Evolutionary conservation across 1,284 basidiomycete species (phyloP).

Genomic region (Malassezia globosa): DNA sequence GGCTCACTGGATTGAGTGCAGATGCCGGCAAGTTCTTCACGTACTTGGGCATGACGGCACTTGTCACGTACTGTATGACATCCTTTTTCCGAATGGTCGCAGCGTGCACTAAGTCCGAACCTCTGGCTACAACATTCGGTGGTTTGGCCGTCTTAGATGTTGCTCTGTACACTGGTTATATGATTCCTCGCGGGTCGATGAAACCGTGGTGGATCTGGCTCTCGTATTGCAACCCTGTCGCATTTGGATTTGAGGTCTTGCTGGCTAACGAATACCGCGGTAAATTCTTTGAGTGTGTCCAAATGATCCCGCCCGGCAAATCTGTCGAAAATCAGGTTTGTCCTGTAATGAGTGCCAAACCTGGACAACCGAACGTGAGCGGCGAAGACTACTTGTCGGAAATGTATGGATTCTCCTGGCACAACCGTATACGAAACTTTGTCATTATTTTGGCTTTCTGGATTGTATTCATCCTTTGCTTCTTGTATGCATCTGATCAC

Average conservation of each 20-base stretch:
- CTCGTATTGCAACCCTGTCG: constrained; percentile 34
- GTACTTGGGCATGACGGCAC: constrained; percentile 28
- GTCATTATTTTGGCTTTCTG: constrained; percentile 35
- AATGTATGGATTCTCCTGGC: constrained; percentile 25
- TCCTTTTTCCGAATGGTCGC: constrained; percentile 51
- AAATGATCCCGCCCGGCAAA: constrained; percentile 17
- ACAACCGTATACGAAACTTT: constrained; percentile 24
- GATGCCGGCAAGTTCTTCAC: constrained; percentile 48
- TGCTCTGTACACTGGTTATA: constrained; percentile 59
- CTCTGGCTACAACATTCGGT: constrained; percentile 47
- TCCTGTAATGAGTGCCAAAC: constrained; percentile 22
- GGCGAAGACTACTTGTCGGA: constrained; percentile 21
- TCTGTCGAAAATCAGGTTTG: constrained; percentile 26
- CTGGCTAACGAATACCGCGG: constrained; percentile 37
- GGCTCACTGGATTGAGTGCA: constrained; percentile 55
- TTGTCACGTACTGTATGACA: constrained; percentile 45
- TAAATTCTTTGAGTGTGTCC: constrained; percentile 22
- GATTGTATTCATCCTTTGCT: constrained; percentile 26
- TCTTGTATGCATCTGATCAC: constrained; percentile 25
- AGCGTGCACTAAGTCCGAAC: constrained; percentile 23
- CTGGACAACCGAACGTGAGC: constrained; percentile 23
- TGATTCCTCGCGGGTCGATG: constrained; percentile 53
- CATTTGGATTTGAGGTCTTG: constrained; percentile 34
- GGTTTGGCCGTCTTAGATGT: constrained; percentile 57
- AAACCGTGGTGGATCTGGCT: constrained; percentile 38